Evolutionary conservation across 257 asterid genomes (phyloP), one percentile per base, ranked within the genome.

Genomic region (Solanum clarkiae): DNA sequence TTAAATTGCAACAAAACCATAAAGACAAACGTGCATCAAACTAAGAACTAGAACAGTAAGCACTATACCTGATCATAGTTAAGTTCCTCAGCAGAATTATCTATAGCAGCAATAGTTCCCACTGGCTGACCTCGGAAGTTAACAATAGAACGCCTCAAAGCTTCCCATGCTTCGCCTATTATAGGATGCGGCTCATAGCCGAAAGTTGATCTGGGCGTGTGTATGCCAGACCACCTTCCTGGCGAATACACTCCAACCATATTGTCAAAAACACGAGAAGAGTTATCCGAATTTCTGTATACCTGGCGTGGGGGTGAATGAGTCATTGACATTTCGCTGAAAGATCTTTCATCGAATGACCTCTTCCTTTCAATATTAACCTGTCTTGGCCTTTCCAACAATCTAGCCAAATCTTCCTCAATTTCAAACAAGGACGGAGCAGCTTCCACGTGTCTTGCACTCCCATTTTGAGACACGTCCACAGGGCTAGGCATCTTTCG

Each of bases 41-140:
- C 72, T 7, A 59, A 56, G 84, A 13, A 53, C 55, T 56, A 81
- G 84, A 82, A 82, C 24, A 36, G 2, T 79, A 51, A 14, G 24
- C 26, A 62, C 3, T 42, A 14, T 29, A 94, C 99, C 97, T 95
- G 98, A 90, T 95, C 99, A 86, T 95, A 95, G 85, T 95, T 95
- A 10, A 94, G 93, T 86, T 94, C 97, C 84, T 95, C 99, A 15
- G 88, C 56, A 8, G 98, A 93, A 74, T 94, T 93, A 90, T 95
- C 99, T 90, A 93, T 60, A 0, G 99, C 99, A 40, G 98, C 99
- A 84, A 95, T 92, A 26, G 99, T 95, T 80, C 99, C 99, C 1
- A 95, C 98, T 0, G 98, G 98, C 79, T 91, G 97, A 29, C 92
- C 95, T 0, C 95, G 95, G 86, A 93, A 95, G 86, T 92, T 91